phyloP scores from a whole-genome alignment of 345 rosid genomes.

The Murraya paniculata region DNA sequence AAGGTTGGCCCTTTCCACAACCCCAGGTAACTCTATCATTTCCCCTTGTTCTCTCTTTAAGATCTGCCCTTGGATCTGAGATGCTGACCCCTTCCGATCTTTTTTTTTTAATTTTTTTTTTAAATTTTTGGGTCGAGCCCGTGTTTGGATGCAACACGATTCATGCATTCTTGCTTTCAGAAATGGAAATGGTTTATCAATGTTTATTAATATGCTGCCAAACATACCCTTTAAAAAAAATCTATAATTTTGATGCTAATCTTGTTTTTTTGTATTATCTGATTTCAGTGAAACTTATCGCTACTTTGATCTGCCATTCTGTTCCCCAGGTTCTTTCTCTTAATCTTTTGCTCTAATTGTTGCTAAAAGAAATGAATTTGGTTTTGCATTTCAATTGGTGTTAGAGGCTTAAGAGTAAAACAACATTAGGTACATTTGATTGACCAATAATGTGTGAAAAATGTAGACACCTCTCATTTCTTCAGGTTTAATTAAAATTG shows the following conservation, averaged over 20 bases:
- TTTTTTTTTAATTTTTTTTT: too few species aligned
- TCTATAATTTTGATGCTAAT: not conserved
- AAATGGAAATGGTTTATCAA: not conserved
- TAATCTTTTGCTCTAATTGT: not conserved
- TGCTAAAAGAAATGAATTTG: not conserved
- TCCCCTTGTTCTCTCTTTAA: not conserved
- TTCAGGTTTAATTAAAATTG: not conserved
- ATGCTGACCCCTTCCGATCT: not conserved
- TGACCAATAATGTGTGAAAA: not conserved
- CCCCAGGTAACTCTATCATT: constrained; percentile 47
- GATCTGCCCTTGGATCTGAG: constrained; percentile 15
- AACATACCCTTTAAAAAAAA: not conserved
- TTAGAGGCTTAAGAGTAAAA: not conserved
- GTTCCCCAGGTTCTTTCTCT: constrained; percentile 52
- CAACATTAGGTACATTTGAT: not conserved
- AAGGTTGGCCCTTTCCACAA: constrained; percentile 86
- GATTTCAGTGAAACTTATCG: constrained; percentile 79
- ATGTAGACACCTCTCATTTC: not conserved
- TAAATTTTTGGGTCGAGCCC: not conserved
- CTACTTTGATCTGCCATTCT: constrained; percentile 79
- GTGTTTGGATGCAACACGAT: not conserved
- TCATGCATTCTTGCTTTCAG: not conserved
- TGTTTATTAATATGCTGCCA: not conserved
- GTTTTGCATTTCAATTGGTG: not conserved
- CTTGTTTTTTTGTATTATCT: constrained; percentile 15